Evolutionary conservation across 352 stramenopile genomes (phyloP), one percentile per base, ranked within the genome.

Genomic region (Discostella stelligera): DNA sequence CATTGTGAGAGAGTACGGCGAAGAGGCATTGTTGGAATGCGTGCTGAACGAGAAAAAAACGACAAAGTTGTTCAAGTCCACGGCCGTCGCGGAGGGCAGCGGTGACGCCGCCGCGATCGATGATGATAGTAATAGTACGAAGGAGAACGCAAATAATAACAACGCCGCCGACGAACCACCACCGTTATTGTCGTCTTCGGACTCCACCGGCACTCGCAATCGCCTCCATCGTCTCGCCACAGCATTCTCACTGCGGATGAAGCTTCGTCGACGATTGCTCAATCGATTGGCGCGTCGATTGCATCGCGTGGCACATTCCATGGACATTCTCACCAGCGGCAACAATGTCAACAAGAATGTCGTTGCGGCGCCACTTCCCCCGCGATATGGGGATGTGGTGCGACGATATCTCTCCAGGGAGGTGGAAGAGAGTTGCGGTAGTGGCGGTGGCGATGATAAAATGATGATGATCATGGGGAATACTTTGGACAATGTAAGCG

Each of bases 261-360:
- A 89, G 63, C 53, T 93, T 1, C 75, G 87, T 18, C 71, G 83
- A 13, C 79, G 84, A 21, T 44, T 93, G 0, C 68, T 84, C 27
- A 91, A 89, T 60, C 87, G 87, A 0, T 64, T 93, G 20, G 66
- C 74, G 0, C 74, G 87, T 30, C 75, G 87, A 50, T 32, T 93
- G 0, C 79, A 83, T 65, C 84, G 87, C 11, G 61, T 91, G 0
- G 78, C 80, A 10, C 74, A 87, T 70, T 52, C 73, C 30, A 86
- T 93, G 80, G 87, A 93, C 61, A 74, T 78, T 37, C 0, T 41
- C 60, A 20, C 52, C 60, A 13, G 21, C 2, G 20, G 20, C 2
- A 32, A 32, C 10, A 8, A n/a, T n/a, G 23, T 23, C 53, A 41
- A 14, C 23, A 50, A 8, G 16, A 37, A n/a, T 23, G 11, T 13